A percentile compares a stretch with the other conserved stretches of the same genome.
Conservation (phyloP, 306 rosid genomes). For the Cucumis sativus region Cucumber_9930_V3 NC_026658.2:19326501-19327000, state of each 20-base stretch:
- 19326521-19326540: conserved; percentile 51
- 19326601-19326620: neutral
- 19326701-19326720: neutral
- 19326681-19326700: neutral
- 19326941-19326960: neutral
- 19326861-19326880: conserved; percentile 55
- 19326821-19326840: neutral
- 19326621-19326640: neutral
- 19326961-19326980: neutral
- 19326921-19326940: conserved; percentile 33
- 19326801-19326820: neutral
- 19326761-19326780: neutral
- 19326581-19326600: neutral
- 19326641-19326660: neutral
- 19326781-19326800: neutral
- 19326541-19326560: neutral
- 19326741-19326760: neutral
- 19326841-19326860: conserved; percentile 57
- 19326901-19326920: conserved; percentile 84
- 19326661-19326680: neutral
- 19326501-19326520: conserved; percentile 88
- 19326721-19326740: neutral
- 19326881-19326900: conserved; percentile 43
- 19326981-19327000: neutral
- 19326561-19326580: neutral